A percentile compares a stretch with the other conserved stretches of the same genome.
Evolutionary conservation across 2,329 filamentous ascomycete genomes (phyloP).

Genomic region (Colletotrichum liriopes): DNA sequence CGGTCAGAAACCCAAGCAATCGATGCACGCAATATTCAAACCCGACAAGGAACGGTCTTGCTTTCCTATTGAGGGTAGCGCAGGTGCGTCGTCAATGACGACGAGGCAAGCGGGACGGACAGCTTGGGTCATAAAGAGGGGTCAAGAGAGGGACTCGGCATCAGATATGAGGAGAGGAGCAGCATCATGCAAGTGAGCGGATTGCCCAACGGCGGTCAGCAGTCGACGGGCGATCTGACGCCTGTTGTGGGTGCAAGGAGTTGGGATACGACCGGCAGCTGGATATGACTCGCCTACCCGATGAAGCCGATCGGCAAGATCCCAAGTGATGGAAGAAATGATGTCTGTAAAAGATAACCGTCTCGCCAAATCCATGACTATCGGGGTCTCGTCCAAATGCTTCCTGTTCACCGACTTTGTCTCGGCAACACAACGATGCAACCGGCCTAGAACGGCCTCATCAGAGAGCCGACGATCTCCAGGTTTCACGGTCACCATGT

Average conservation of each 20-base stretch:
- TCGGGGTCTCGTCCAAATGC: conserved; percentile 17
- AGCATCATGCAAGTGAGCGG: conserved; percentile 8
- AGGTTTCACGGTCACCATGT: background rate
- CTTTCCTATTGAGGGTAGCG: conserved; percentile 34
- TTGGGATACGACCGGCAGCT: background rate
- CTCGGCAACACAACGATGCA: conserved; percentile 3
- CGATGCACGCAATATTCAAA: conserved; percentile 31
- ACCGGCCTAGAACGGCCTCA: background rate
- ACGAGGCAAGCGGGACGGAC: conserved; percentile 28
- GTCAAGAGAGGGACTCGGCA: conserved; percentile 11
- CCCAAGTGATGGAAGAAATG: background rate
- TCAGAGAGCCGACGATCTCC: background rate
- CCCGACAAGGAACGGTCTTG: conserved; percentile 23
- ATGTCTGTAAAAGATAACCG: background rate
- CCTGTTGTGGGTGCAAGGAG: conserved; percentile 10
- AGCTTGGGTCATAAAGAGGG: conserved; percentile 16
- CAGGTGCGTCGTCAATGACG: conserved; percentile 2
- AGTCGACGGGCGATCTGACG: conserved; percentile 24
- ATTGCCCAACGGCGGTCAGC: conserved; percentile 25
- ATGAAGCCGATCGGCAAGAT: background rate
- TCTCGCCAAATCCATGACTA: background rate
- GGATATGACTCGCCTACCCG: conserved; percentile 26
- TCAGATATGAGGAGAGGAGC: conserved; percentile 16
- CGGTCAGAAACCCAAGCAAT: background rate
- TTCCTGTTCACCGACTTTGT: conserved; percentile 3